Percentiles rank a stretch among this genome's conserved stretches.
phyloP scores from a whole-genome alignment of 495 filamentous ascomycete species.

The Penicillium lagena region DNA sequence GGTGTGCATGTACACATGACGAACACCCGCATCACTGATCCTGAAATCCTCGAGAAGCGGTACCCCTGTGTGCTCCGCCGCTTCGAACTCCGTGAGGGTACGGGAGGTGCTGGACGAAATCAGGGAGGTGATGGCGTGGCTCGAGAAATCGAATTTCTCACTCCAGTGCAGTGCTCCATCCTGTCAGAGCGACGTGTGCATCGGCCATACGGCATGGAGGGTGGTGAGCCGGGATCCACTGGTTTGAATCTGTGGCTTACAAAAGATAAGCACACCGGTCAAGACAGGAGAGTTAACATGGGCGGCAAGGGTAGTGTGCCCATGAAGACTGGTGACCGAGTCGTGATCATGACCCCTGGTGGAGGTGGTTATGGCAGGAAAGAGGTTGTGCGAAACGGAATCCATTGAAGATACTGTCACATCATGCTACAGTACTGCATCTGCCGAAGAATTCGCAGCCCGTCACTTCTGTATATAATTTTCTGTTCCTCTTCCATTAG shows the following conservation, averaged over 20 bases:
- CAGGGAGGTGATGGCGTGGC: constrained; percentile 30
- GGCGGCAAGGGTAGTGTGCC: background rate
- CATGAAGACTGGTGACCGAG: background rate
- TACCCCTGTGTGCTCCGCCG: constrained; percentile 79
- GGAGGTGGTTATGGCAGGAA: background rate
- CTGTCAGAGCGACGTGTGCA: constrained; percentile 77
- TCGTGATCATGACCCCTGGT: background rate
- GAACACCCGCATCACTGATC: constrained; percentile 87
- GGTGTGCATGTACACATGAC: constrained; percentile 93
- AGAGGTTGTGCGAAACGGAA: too few species aligned
- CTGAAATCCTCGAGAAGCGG: constrained; percentile 77
- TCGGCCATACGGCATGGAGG: constrained; percentile 75
- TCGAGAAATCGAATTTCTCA: constrained; percentile 25
- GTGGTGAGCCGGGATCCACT: constrained; percentile 57
- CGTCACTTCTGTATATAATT: too few species aligned
- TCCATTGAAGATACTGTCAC: too few species aligned
- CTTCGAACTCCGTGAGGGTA: constrained; percentile 70
- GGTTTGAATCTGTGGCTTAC: constrained; percentile 35
- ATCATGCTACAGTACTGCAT: too few species aligned
- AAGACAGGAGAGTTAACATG: background rate
- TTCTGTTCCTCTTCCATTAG: too few species aligned
- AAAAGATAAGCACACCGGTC: constrained; percentile 11
- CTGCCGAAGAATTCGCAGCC: too few species aligned
- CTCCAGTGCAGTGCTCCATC: constrained; percentile 71
- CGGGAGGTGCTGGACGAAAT: constrained; percentile 28